Conservation (phyloP, 371 early-diverging fungal species). For the Lichtheimia corymbifera region DNA sequence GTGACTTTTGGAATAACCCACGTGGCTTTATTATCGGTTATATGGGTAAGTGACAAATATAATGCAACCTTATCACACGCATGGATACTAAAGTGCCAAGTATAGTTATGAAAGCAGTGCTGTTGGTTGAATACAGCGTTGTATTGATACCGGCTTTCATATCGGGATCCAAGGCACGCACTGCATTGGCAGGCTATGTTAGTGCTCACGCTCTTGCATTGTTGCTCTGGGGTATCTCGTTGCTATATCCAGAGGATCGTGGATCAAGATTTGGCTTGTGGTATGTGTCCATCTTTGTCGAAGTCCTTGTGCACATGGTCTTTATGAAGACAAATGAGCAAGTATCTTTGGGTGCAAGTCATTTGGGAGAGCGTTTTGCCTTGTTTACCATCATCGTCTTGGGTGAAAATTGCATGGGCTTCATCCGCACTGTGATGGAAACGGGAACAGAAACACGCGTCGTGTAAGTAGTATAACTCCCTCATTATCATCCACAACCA, state of each 20-base stretch:
- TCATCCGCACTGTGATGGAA: constrained; percentile 45
- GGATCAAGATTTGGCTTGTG: constrained; percentile 46
- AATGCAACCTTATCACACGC: too few species aligned
- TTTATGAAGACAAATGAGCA: constrained; percentile 45
- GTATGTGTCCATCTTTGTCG: constrained; percentile 51
- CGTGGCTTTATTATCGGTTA: constrained; percentile 48
- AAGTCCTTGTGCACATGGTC: constrained; percentile 41
- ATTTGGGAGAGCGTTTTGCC: constrained; percentile 59
- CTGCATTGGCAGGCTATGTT: constrained; percentile 38
- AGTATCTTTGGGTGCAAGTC: constrained; percentile 59
- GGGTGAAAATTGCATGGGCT: constrained; percentile 54
- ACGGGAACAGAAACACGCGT: constrained; percentile 28
- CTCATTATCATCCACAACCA: background rate
- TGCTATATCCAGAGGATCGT: constrained; percentile 22
- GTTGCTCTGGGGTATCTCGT: constrained; percentile 53
- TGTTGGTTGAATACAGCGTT: constrained; percentile 36
- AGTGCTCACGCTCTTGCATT: constrained; percentile 42
- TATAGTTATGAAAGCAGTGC: constrained; percentile 46
- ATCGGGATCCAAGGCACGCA: constrained; percentile 24
- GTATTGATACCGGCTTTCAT: constrained; percentile 26
- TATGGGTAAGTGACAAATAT: constrained; percentile 31
- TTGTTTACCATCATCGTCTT: constrained; percentile 58
- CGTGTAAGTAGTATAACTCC: constrained; percentile 31
- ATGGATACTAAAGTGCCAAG: background rate
- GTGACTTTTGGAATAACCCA: constrained; percentile 27